These are phyloP conservation scores for Penicillium sp. DNA, from an alignment of 2,329 filamentous ascomycete species.

Conservation along the genomic window DNA sequence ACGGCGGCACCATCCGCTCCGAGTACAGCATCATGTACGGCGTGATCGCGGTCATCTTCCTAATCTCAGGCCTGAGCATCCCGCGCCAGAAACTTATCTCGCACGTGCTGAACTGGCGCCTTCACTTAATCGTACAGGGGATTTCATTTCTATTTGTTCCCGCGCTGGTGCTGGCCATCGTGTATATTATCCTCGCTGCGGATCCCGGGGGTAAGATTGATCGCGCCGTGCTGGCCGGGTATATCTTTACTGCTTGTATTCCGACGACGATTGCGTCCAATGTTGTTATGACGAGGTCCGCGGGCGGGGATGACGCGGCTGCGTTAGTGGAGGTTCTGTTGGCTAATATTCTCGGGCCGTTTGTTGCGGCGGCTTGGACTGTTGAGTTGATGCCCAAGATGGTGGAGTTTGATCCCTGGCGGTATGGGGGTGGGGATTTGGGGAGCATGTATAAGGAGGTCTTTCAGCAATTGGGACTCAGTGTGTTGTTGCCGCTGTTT, in stretches of 20 bases:
- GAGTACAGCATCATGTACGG: conserved; percentile 54
- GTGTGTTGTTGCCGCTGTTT: conserved; percentile 56
- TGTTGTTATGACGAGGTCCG: conserved; percentile 62
- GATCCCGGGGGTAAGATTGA: conserved; percentile 46
- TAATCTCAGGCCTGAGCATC: conserved; percentile 62
- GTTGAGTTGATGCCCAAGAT: conserved; percentile 46
- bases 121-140: conserved; percentile 59
- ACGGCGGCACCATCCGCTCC: conserved; percentile 35
- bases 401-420: conserved; percentile 29
- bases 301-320: conserved; percentile 59
- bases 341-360: conserved; percentile 60
- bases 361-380: conserved; percentile 57
- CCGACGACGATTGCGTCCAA: conserved; percentile 67
- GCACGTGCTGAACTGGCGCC: conserved; percentile 58
- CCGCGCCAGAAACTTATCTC: conserved; percentile 52
- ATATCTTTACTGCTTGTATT: conserved; percentile 58
- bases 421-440: conserved; percentile 46
- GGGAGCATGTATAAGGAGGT: conserved; percentile 57
- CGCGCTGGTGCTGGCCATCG: conserved; percentile 50
- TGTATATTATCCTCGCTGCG: conserved; percentile 45
- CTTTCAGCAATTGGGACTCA: conserved; percentile 60
- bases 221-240: conserved; percentile 56
- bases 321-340: conserved; percentile 61
- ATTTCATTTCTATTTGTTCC: conserved; percentile 61
- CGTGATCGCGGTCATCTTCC: conserved; percentile 60